Evolutionary conservation across 2,329 filamentous ascomycete genomes (phyloP).

Genomic region (Dothideomycetes sp.): DNA sequence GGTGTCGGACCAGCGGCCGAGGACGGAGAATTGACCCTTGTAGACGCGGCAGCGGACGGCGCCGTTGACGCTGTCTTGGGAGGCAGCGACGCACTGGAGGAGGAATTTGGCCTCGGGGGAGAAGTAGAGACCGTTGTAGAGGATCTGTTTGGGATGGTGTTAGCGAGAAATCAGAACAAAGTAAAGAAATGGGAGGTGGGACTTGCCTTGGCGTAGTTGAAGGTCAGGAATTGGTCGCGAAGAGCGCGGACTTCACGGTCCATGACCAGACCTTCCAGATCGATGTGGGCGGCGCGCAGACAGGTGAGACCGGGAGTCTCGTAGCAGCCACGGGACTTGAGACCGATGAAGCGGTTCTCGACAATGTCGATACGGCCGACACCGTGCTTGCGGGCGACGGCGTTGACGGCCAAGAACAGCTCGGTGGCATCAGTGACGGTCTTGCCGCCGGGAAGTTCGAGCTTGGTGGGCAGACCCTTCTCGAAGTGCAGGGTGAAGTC

Average conservation of each 20-base stretch:
- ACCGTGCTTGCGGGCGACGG: constrained; percentile 62
- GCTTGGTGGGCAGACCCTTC: constrained; percentile 64
- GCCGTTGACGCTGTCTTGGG: constrained; percentile 54
- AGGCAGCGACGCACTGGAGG: constrained; percentile 53
- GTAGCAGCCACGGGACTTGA: constrained; percentile 76
- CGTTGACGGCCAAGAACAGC: constrained; percentile 63
- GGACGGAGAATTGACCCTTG: constrained; percentile 56
- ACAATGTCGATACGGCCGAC: constrained; percentile 78
- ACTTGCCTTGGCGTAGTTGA: constrained; percentile 47
- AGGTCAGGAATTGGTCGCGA: constrained; percentile 61
- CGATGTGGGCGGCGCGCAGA: constrained; percentile 49
- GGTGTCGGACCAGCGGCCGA: constrained; percentile 52
- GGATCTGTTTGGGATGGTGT: constrained; percentile 20
- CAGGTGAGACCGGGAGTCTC: constrained; percentile 54
- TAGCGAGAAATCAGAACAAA: neutral
- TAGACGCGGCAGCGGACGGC: constrained; percentile 54
- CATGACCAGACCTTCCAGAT: constrained; percentile 58
- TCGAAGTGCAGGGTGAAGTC: constrained; percentile 65
- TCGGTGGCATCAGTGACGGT: constrained; percentile 59
- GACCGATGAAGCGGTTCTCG: constrained; percentile 69
- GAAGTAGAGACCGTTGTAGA: constrained; percentile 59
- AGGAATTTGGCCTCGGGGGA: constrained; percentile 63
- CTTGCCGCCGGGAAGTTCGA: constrained; percentile 50
- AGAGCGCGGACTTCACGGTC: constrained; percentile 60
- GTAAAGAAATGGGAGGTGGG: constrained; percentile 25